Base-by-base conservation (phyloP, 108 stramenopile genomes). In the Cyclostephanos tholiformis region DNA sequence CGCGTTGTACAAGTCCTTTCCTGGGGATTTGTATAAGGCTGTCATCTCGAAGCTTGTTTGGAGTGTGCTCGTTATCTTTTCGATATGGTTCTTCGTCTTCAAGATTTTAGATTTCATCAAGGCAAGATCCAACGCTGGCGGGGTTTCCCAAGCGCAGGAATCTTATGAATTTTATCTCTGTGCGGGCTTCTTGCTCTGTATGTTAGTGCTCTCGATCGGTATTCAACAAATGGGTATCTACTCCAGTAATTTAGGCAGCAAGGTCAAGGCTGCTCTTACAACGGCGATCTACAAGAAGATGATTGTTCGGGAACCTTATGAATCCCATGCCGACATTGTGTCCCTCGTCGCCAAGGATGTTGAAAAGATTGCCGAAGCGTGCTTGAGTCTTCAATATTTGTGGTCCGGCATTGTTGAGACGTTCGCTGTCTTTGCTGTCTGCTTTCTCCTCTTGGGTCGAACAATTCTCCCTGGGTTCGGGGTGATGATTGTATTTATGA, bases 161-260 rank as follows among this genome's bases (percentile, higher is more conserved):
- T 19, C 16, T 19, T 50, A 50, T 6, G 49, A 50, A 50, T 19
- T 50, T 50, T 50, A 50, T 50, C 49, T 50, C 49, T 50, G 49
- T 50, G 49, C 49, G 4, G 49, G 49, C 49, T 50, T 50, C 49
- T 50, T 50, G 49, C 49, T 50, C 49, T 50, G 49, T 19, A 50
- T 50, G 49, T 50, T 50, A 50, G 49, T 65, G 64, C 41, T 65
- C 23, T 65, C 64, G 36, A 65, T 65, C 39, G 64, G 64, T 65
- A 65, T 65, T 39, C 64, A 65, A 20, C 64, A 65, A 50, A 65
- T 65, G 64, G 64, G 64, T 65, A 65, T 65, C 64, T 44, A 65
- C 64, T 65, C 64, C 39, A 44, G 39, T 25, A 65, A 2, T 6
- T 65, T 65, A 39, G 64, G 64, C 30, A 19, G 39, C 64, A 65